Evolutionary conservation across 352 stramenopile genomes (phyloP).

Genomic region (Globisporangium perplexum): DNA sequence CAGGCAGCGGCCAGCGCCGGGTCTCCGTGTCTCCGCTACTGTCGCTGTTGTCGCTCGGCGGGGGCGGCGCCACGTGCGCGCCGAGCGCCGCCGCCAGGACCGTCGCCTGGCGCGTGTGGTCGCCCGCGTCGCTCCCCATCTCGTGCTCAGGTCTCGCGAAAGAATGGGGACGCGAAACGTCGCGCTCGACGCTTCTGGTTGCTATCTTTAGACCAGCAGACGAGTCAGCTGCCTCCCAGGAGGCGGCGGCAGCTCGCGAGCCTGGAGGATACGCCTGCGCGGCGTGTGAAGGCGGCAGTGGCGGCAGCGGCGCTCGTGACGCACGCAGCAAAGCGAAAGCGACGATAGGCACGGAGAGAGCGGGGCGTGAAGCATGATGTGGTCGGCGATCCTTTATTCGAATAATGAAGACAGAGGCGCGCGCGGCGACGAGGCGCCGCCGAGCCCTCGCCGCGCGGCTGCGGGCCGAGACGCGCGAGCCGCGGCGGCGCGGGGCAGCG

Average conservation of each 20-base stretch:
- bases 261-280: too few species aligned
- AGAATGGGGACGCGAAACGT: too few species aligned
- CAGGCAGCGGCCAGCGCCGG: conserved; percentile 7
- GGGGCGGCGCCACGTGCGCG: background rate
- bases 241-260: too few species aligned
- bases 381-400: conserved; percentile 29
- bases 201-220: too few species aligned
- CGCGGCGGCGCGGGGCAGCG: background rate
- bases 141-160: too few species aligned
- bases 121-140: conserved; percentile 34
- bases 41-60: background rate
- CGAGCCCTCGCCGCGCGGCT: conserved; percentile 9
- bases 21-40: conserved; percentile 1
- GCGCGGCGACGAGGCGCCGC: conserved; percentile 6
- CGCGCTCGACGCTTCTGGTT: too few species aligned
- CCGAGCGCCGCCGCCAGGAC: conserved; percentile 22
- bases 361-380: too few species aligned
- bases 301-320: too few species aligned
- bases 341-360: too few species aligned
- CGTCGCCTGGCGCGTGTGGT: conserved; percentile 27
- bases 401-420: conserved; percentile 19
- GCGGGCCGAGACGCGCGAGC: conserved; percentile 2
- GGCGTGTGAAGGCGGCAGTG: too few species aligned
- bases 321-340: too few species aligned
- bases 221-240: too few species aligned